Percentiles rank a stretch among this genome's conserved stretches.
These are phyloP conservation scores for Penicillium pulvis DNA, from an alignment of 495 filamentous ascomycete species.

Conservation along the genomic window DNA sequence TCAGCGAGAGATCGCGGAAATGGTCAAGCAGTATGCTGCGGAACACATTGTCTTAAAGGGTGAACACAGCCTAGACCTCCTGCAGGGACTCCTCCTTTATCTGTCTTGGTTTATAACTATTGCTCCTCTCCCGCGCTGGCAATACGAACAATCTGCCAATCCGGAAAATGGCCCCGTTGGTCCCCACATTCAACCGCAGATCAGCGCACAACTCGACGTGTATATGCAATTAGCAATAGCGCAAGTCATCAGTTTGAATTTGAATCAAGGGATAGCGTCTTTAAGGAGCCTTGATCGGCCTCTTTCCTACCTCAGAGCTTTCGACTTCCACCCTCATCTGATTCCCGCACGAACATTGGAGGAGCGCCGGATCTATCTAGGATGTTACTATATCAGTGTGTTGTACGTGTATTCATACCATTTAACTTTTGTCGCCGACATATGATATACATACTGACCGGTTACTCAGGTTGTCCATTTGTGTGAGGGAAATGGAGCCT, in stretches of 20 bases:
- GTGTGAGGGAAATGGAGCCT: slow-evolving; percentile 32
- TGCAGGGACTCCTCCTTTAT: slow-evolving; percentile 44
- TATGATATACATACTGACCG: neutral
- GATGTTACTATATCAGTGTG: slow-evolving; percentile 36
- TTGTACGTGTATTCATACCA: slow-evolving; percentile 20
- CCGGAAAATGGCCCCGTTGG: neutral
- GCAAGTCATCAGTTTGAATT: slow-evolving; percentile 31
- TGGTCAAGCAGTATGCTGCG: slow-evolving; percentile 27
- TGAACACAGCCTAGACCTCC: slow-evolving; percentile 38
- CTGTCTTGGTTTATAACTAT: slow-evolving; percentile 38
- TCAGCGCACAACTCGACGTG: slow-evolving; percentile 28
- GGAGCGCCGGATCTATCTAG: slow-evolving; percentile 35
- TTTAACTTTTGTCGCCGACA: too few species aligned
- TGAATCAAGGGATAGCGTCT: slow-evolving; percentile 23
- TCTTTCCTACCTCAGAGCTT: slow-evolving; percentile 21
- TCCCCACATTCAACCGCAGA: neutral
- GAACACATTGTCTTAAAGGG: slow-evolving; percentile 37
- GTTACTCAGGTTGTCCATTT: slow-evolving; percentile 28
- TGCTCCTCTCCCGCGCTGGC: slow-evolving; percentile 6
- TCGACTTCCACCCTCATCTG: slow-evolving; percentile 15
- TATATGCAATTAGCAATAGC: slow-evolving; percentile 28
- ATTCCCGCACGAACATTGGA: slow-evolving; percentile 25
- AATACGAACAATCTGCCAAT: neutral
- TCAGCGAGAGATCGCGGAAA: slow-evolving; percentile 26
- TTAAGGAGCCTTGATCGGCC: slow-evolving; percentile 24